Evolutionary conservation across 345 rosid genomes (phyloP).

Genomic region (Euphorbia peplus): DNA sequence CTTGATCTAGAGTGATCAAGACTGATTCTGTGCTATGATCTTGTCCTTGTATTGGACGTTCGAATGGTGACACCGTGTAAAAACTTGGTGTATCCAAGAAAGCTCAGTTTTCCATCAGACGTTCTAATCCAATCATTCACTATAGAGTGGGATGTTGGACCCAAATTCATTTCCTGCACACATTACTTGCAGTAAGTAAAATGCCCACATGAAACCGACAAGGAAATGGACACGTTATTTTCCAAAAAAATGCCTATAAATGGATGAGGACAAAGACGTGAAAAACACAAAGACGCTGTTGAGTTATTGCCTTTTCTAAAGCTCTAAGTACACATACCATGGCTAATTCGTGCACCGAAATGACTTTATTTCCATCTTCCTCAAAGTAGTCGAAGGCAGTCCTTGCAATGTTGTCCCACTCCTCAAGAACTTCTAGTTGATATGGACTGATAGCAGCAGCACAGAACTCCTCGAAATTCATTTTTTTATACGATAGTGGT

Average conservation of each 20-base stretch:
- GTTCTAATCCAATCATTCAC: conserved; percentile 55
- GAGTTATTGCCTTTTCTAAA: too few species aligned
- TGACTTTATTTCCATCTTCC: conserved; percentile 27
- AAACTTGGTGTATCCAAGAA: conserved; percentile 63
- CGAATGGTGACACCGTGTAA: conserved; percentile 76
- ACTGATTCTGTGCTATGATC: conserved; percentile 24
- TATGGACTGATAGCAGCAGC: conserved; percentile 29
- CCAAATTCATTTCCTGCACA: conserved; percentile 37
- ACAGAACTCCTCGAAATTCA: conserved; percentile 32
- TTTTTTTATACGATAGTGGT: conserved; percentile 23
- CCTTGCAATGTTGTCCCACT: conserved; percentile 27
- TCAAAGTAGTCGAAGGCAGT: conserved; percentile 27
- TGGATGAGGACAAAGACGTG: too few species aligned
- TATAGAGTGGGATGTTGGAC: conserved; percentile 44
- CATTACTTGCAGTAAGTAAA: neutral
- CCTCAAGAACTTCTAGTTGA: conserved; percentile 26
- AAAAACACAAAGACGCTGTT: too few species aligned
- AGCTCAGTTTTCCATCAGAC: conserved; percentile 64
- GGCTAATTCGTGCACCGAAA: conserved; percentile 30
- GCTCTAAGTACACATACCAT: too few species aligned
- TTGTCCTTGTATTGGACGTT: conserved; percentile 49
- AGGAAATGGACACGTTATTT: too few species aligned
- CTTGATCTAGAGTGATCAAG: too few species aligned
- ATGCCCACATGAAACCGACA: too few species aligned
- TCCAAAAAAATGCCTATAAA: too few species aligned